These are phyloP conservation scores for Dicorynia guianensis DNA, from an alignment of 306 rosid species.

Conservation along the genomic window DNA sequence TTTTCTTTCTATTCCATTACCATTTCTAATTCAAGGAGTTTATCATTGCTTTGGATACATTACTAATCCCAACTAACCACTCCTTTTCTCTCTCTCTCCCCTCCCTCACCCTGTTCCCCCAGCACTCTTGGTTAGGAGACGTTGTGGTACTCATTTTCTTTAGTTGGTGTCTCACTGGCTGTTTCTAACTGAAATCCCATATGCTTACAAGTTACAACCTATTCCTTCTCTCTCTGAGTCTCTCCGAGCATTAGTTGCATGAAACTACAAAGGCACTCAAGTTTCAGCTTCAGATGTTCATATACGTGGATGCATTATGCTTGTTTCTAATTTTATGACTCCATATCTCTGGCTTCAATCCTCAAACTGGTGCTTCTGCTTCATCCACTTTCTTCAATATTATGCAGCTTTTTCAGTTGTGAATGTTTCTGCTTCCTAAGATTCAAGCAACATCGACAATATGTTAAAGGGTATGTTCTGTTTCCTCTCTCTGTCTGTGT, in stretches of 20 bases:
- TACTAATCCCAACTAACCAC: constrained; percentile 81
- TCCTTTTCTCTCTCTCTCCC: constrained; percentile 41
- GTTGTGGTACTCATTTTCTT: constrained; percentile 43
- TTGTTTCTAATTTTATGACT: constrained; percentile 27
- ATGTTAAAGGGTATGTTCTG: constrained; percentile 47
- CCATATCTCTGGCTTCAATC: constrained; percentile 36
- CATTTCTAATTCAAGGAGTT: constrained; percentile 46
- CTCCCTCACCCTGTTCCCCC: constrained; percentile 33
- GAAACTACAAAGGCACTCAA: constrained; percentile 37
- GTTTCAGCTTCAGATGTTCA: constrained; percentile 45
- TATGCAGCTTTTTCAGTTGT: constrained; percentile 35
- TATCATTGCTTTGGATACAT: constrained; percentile 76
- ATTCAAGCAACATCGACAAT: constrained; percentile 31
- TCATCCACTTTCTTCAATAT: constrained; percentile 43
- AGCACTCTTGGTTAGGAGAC: constrained; percentile 50
- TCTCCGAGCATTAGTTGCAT: constrained; percentile 58
- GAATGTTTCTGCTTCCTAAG: constrained; percentile 41
- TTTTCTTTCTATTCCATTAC: constrained; percentile 22
- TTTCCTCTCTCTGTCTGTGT: constrained; percentile 31
- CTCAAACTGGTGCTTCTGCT: constrained; percentile 40
- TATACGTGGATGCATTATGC: constrained; percentile 27
- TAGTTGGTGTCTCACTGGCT: constrained; percentile 50
- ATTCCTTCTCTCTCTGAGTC: constrained; percentile 32
- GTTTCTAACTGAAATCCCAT: constrained; percentile 38
- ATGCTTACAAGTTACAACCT: constrained; percentile 28